These are phyloP conservation scores for Rhinocladiella mackenziei DNA, from an alignment of 2,329 filamentous ascomycete species.

Conservation along the genomic window DNA sequence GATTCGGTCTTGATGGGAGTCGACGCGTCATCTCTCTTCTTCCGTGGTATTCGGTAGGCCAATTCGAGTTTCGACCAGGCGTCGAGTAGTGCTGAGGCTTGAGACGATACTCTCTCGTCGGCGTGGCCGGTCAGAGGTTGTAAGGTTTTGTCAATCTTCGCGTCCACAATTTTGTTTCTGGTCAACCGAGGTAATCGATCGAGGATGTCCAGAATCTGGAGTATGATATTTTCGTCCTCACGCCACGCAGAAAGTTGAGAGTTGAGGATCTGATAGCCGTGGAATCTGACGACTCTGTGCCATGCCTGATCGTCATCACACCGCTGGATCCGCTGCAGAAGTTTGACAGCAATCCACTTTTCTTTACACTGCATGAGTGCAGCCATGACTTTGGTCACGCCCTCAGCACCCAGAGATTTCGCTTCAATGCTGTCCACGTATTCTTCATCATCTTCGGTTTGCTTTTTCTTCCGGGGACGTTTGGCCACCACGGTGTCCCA, in stretches of 20 bases:
- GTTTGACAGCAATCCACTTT: constrained; percentile 97
- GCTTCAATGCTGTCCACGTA: constrained; percentile 87
- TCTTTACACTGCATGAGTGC: constrained; percentile 96
- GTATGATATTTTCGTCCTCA: constrained; percentile 82
- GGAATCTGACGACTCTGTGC: constrained; percentile 88
- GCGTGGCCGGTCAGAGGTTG: constrained; percentile 63
- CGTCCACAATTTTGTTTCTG: constrained; percentile 94
- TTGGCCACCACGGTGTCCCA: constrained; percentile 81
- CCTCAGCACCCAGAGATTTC: constrained; percentile 72
- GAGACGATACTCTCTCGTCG: constrained; percentile 69
- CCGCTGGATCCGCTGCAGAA: constrained; percentile 80
- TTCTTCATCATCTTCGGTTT: constrained; percentile 83
- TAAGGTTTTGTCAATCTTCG: constrained; percentile 84
- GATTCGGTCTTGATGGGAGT: constrained; percentile 58
- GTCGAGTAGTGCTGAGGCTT: constrained; percentile 67
- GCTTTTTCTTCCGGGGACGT: constrained; percentile 93
- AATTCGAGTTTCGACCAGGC: constrained; percentile 87
- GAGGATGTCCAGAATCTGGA: constrained; percentile 86
- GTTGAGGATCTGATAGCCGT: constrained; percentile 93
- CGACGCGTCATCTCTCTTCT: constrained; percentile 65
- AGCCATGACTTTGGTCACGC: constrained; percentile 92
- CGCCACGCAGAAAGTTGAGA: constrained; percentile 78
- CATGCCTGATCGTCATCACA: constrained; percentile 83
- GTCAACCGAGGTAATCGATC: constrained; percentile 85
- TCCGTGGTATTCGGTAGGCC: constrained; percentile 86